These are phyloP conservation scores for Xylaria intraflava DNA, from an alignment of 495 filamentous ascomycete species.

Conservation along the genomic window DNA sequence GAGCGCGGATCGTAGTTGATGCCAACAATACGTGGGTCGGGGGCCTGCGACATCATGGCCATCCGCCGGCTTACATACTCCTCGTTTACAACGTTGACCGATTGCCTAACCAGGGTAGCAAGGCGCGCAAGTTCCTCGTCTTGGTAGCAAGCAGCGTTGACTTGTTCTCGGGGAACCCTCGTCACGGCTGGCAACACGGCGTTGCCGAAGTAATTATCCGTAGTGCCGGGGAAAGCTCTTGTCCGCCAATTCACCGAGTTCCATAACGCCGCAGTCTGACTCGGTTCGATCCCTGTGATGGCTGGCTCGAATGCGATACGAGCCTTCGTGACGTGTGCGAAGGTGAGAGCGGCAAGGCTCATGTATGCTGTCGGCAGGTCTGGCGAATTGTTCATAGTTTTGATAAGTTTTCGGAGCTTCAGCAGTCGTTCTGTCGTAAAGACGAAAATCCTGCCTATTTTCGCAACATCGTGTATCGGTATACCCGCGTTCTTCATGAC, in stretches of 20 bases:
- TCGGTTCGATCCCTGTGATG: constrained; percentile 14
- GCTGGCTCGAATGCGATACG: constrained; percentile 19
- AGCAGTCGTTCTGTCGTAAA: constrained; percentile 22
- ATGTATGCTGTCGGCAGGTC: constrained; percentile 26
- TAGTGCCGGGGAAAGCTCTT: constrained; percentile 24
- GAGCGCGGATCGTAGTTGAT: constrained; percentile 29
- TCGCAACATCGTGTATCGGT: constrained; percentile 21
- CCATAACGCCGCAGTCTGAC: constrained; percentile 20
- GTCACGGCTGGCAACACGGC: constrained; percentile 25
- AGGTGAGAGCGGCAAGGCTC: constrained; percentile 25
- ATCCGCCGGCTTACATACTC: constrained; percentile 24
- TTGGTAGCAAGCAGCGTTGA: constrained; percentile 16
- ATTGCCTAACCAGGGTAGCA: constrained; percentile 18
- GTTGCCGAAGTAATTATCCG: constrained; percentile 30
- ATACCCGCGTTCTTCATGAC: constrained; percentile 14
- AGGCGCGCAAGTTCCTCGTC: constrained; percentile 17
- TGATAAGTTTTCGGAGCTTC: constrained; percentile 21
- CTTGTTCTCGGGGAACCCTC: constrained; percentile 11
- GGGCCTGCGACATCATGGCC: constrained; percentile 24
- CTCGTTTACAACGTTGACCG: constrained; percentile 27
- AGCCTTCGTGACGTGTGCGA: constrained; percentile 24
- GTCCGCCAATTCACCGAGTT: constrained; percentile 30
- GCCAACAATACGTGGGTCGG: constrained; percentile 29
- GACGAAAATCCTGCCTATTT: constrained; percentile 30
- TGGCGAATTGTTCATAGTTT: constrained; percentile 9